Conservation (phyloP, 805 yeast species). For the Zygoascus ofunaensis region DNA sequence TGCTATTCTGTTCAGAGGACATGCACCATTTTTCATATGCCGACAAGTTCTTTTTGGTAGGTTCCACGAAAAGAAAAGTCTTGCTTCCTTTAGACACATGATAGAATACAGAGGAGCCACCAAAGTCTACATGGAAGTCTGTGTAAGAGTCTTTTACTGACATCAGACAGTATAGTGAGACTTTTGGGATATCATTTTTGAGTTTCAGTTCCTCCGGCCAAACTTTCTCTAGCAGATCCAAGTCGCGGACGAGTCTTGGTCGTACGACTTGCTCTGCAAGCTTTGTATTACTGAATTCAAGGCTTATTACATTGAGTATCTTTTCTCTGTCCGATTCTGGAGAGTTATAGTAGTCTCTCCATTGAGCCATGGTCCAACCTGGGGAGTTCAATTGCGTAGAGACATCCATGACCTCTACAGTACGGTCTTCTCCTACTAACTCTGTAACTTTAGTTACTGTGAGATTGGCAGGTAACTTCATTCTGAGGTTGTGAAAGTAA, state of each 20-base stretch:
- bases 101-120: constrained; percentile 87
- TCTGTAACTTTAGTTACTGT: constrained; percentile 49
- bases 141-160: constrained; percentile 73
- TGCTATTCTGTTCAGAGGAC: constrained; percentile 48
- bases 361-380: constrained; percentile 59
- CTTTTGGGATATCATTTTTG: constrained; percentile 26
- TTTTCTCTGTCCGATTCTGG: constrained; percentile 44
- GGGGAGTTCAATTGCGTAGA: constrained; percentile 55
- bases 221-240: constrained; percentile 61
- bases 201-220: constrained; percentile 38
- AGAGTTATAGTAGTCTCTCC: constrained; percentile 62
- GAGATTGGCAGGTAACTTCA: constrained; percentile 47
- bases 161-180: constrained; percentile 73
- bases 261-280: constrained; percentile 45
- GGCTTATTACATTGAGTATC: constrained; percentile 68
- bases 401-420: constrained; percentile 83
- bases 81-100: constrained; percentile 70
- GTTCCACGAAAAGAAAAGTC: constrained; percentile 70
- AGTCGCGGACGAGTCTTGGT: constrained; percentile 53
- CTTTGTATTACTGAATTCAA: constrained; percentile 59
- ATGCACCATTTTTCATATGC: constrained; percentile 67
- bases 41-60: constrained; percentile 51
- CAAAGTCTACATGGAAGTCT: constrained; percentile 86
- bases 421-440: constrained; percentile 51
- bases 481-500: constrained; percentile 31